Evolutionary conservation across 2,329 filamentous ascomycete genomes (phyloP).

Genomic region (Diaporthe helianthi): DNA sequence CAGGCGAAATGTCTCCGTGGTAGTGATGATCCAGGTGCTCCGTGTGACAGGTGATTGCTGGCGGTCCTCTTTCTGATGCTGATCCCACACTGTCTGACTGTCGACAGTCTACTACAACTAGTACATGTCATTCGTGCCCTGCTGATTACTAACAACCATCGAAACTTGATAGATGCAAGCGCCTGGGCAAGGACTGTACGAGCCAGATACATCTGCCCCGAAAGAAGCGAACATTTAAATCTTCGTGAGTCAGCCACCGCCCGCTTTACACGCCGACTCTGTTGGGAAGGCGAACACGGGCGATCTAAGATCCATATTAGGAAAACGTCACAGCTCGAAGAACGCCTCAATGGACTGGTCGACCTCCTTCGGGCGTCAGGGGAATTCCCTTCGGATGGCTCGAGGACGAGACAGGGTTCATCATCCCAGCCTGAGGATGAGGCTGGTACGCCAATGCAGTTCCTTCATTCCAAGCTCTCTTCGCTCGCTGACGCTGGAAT

Average conservation of each 20-base stretch:
- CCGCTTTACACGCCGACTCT: no score
- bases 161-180: slow-evolving; percentile 53
- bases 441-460: slow-evolving; percentile 9
- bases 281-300: neutral
- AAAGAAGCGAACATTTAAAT: slow-evolving; percentile 58
- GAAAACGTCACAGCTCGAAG: slow-evolving; percentile 57
- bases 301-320: slow-evolving; percentile 41
- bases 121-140: no score
- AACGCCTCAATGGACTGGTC: slow-evolving; percentile 57
- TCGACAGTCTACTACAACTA: no score
- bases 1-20: slow-evolving; percentile 33
- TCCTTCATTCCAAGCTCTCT: neutral
- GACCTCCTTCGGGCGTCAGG: slow-evolving; percentile 54
- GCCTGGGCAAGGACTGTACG: slow-evolving; percentile 55
- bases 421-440: neutral
- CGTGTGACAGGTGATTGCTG: slow-evolving; percentile 43
- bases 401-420: neutral
- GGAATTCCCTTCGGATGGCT: slow-evolving; percentile 40
- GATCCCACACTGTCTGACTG: neutral
- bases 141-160: neutral
- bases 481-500: neutral
- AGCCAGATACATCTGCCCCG: slow-evolving; percentile 56
- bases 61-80: neutral
- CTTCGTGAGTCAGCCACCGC: slow-evolving; percentile 51
- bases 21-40: neutral